Evolutionary conservation across 2,329 filamentous ascomycete species (phyloP).

Genomic region (Penicillium sp.): DNA sequence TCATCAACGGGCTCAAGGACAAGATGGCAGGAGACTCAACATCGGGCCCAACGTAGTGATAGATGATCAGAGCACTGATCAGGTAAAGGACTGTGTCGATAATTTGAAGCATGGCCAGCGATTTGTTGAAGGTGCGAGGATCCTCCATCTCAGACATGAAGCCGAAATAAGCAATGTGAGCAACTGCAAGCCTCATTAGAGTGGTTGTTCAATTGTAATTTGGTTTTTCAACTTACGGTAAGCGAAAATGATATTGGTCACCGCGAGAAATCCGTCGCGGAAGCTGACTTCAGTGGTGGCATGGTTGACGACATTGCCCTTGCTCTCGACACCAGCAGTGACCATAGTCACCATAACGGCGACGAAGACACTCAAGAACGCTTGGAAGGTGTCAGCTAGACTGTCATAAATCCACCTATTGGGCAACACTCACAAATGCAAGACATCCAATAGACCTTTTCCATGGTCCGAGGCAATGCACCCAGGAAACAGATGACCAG

Average conservation of each 20-base stretch:
- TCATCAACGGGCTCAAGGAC: slow-evolving; percentile 55
- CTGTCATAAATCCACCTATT: neutral
- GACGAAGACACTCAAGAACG: slow-evolving; percentile 61
- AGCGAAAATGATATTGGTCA: slow-evolving; percentile 68
- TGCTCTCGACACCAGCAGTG: slow-evolving; percentile 56
- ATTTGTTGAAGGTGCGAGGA: slow-evolving; percentile 60
- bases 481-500: slow-evolving; percentile 58
- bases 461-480: slow-evolving; percentile 61
- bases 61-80: slow-evolving; percentile 64
- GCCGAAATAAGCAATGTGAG: slow-evolving; percentile 65
- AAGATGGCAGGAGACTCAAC: slow-evolving; percentile 66
- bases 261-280: slow-evolving; percentile 56
- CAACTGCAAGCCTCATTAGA: slow-evolving; percentile 30
- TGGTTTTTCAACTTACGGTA: slow-evolving; percentile 47
- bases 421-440: slow-evolving; percentile 49
- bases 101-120: slow-evolving; percentile 61
- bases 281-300: slow-evolving; percentile 45
- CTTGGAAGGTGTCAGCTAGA: slow-evolving; percentile 26
- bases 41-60: slow-evolving; percentile 60
- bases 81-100: slow-evolving; percentile 63
- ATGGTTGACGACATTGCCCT: slow-evolving; percentile 36
- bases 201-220: neutral
- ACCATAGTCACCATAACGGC: slow-evolving; percentile 67
- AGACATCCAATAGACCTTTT: slow-evolving; percentile 60
- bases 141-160: slow-evolving; percentile 64